These are phyloP conservation scores for Vigna trinervia DNA, from an alignment of 306 rosid genomes.

Conservation along the genomic window DNA sequence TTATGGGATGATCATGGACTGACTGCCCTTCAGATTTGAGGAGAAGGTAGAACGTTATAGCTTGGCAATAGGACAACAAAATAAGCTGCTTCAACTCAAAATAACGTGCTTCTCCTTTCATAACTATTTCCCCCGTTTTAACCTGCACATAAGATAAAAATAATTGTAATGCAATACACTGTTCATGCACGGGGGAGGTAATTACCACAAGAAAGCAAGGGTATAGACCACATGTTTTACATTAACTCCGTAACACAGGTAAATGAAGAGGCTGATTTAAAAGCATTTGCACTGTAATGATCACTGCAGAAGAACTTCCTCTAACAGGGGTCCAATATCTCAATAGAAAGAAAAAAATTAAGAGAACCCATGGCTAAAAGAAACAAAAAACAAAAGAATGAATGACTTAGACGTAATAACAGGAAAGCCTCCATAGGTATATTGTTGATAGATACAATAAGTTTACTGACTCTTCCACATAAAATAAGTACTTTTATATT, in stretches of 20 bases:
- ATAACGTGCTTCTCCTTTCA: slow-evolving; percentile 73
- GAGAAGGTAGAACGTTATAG: slow-evolving; percentile 84
- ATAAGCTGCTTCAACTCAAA: slow-evolving; percentile 77
- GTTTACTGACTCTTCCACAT: slow-evolving; percentile 15
- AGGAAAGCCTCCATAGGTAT: slow-evolving; percentile 9
- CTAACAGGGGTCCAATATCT: slow-evolving; percentile 10
- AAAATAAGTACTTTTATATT: background rate
- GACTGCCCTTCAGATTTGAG: slow-evolving; percentile 93
- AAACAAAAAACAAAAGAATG: background rate
- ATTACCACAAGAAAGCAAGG: background rate
- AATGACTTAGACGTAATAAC: background rate
- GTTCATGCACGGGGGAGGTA: slow-evolving; percentile 3
- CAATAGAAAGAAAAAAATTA: background rate
- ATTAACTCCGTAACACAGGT: slow-evolving; percentile 1
- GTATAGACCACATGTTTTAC: background rate
- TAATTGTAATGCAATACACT: slow-evolving; percentile 32
- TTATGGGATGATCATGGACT: slow-evolving; percentile 80
- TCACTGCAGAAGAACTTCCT: slow-evolving; percentile 16
- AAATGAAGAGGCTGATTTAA: slow-evolving; percentile 7
- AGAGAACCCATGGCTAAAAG: background rate
- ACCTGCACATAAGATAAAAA: slow-evolving; percentile 60
- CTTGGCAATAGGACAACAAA: slow-evolving; percentile 82
- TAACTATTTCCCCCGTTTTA: slow-evolving; percentile 53
- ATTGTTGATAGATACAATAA: slow-evolving; percentile 15
- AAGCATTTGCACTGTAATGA: background rate